Evolutionary conservation across 495 filamentous ascomycete species (phyloP), one percentile per base, ranked within the genome.

Genomic region (Letharia lupina): DNA sequence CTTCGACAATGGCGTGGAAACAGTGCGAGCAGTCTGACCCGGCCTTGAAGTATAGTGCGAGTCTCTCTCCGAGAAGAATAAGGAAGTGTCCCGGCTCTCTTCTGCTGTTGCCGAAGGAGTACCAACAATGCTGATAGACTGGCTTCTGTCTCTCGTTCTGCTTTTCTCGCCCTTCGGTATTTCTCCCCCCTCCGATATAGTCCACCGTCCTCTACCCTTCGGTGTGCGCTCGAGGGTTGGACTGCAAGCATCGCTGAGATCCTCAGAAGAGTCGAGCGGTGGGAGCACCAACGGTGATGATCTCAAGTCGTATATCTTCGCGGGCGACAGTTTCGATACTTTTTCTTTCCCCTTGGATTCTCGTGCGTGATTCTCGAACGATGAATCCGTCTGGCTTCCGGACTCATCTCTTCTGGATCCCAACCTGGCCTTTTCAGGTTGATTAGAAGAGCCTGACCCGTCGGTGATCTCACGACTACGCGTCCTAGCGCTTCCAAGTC

Each of bases 211-310:
- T 48, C 54, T 60, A 18, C 50, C 33, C 60, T 41, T 64, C 31
- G 48, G 10, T 47, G 39, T 60, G 41, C 28, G 31, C 50, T 52
- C 37, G 23, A 6, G 15, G 61, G 72, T 70, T 62, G 69, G 69
- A n/a, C 70, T 72, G 10, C 65, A 61, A 13, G 71, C 71, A 52
- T 59, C 31, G 42, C 59, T 20, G 40, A 31, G 41, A 39, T 77
- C 72, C 28, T 72, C 67, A 18, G 70, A 67, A 31, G 69, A 68
- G 41, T 73, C 72, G 18, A 72, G 75, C 57, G 76, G 72, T 2
- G 83, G 81, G 15, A 84, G 77, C 31, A 80, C 83, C 13, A 84
- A 76, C 23, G 82, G 82, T 23, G 82, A 82, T 3, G 82, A 82
- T 35, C 80, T 83, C 40, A 85, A 76, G 63, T 82, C 82, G 63